These are phyloP conservation scores for Diacronema lutheri DNA, from an alignment of 78 protist species.

Conservation along the genomic window DNA sequence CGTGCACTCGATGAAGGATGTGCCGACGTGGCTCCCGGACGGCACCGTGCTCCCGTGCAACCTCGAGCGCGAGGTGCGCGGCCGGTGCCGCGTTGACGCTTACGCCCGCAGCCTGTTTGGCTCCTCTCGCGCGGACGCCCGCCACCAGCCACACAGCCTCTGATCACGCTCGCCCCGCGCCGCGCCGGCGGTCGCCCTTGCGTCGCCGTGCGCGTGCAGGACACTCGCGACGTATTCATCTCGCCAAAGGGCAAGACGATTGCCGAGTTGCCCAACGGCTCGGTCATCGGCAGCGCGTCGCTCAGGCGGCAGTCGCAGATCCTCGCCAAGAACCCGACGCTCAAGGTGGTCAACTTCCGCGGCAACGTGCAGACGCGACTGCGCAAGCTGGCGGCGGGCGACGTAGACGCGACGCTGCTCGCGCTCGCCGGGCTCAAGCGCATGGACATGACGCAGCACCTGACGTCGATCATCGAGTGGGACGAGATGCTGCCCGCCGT, in stretches of 20 bases:
- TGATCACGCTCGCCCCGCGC: too few relatives aligned
- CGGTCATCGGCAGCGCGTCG: constrained; percentile 16
- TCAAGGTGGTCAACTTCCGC: constrained; percentile 49
- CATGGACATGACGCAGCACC: constrained; percentile 20
- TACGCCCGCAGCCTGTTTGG: too few relatives aligned
- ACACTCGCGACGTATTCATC: constrained; percentile 24
- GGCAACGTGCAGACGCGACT: constrained; percentile 75
- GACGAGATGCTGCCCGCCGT: constrained; percentile 50
- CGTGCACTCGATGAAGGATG: constrained; percentile 74
- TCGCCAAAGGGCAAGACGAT: neutral
- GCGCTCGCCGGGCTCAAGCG: constrained; percentile 74
- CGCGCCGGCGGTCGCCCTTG: too few relatives aligned
- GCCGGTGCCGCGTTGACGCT: too few relatives aligned
- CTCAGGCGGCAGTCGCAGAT: constrained; percentile 9
- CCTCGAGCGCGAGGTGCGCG: constrained; percentile 14
- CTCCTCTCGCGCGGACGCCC: too few relatives aligned
- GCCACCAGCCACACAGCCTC: too few relatives aligned
- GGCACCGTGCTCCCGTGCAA: constrained; percentile 26
- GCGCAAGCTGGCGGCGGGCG: constrained; percentile 52
- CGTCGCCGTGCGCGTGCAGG: too few relatives aligned
- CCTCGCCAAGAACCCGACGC: neutral
- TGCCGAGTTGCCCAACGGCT: neutral
- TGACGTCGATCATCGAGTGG: neutral
- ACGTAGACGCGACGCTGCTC: constrained; percentile 66
- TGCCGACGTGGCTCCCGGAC: constrained; percentile 44